Evolutionary conservation across 257 asterid genomes (phyloP), one percentile per base, ranked within the genome.

Genomic region (Petunia secreta): DNA sequence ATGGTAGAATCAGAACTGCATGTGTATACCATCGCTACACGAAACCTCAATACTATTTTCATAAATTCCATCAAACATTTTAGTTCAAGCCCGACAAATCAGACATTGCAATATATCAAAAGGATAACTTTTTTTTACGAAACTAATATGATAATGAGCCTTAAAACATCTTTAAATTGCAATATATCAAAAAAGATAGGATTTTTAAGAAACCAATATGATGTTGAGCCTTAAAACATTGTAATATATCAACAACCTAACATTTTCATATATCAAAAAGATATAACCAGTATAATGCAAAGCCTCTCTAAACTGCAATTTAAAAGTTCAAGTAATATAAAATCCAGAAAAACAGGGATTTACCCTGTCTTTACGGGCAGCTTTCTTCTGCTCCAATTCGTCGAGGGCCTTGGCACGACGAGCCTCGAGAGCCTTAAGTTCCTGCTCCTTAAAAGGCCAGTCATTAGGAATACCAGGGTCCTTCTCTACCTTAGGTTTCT

Each of bases 401-500:
- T 93, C 92, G 8, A 89, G 65, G 2, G 90, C 95, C 1, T 92
- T 91, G 63, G 92, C 88, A 15, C 98, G 97, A 55, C 97, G 93
- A 46, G 58, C 89, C 83, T 93, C 96, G 25, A 93, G 97, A 41
- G 98, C 97, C 84, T 89, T 90, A 82, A 93, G 97, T 84, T 93
- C 98, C 88, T 93, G 89, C 39, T 95, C 97, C 94, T 91, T 95
- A 74, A 93, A 92, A n/a, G 99, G 98, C 97, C 94, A 92, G 14
- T 95, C 99, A 85, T 91, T 93, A 41, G 99, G 98, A 62, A 95
- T 92, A 0, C 97, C 99, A 0, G 96, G 97, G 79, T 93, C 99
- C 90, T 95, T 92, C 84, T 95, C 96, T 7, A 83, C 91, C 85
- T 88, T 93, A 1, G 89, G 79, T 84, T 92, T 93, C 85, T 85